phyloP scores from a whole-genome alignment of 1,139 yeast species.

The Saccharomyces uvarum region DNA sequence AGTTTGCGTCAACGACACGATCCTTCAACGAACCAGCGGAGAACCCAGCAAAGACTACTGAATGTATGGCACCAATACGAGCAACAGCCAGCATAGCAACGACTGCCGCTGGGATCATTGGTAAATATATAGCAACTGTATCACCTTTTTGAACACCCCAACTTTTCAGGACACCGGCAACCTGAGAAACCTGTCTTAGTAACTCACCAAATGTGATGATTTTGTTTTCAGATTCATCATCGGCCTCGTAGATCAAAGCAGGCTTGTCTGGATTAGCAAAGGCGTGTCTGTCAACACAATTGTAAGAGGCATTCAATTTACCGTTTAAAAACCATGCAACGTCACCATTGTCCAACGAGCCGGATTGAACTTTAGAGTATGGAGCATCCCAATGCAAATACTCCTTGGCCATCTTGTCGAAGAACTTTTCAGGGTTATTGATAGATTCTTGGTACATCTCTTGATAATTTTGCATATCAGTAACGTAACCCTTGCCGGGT shows the following conservation, averaged over 20 bases:
- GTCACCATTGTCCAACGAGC: slow-evolving; percentile 72
- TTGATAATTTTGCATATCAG: slow-evolving; percentile 59
- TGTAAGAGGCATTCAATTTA: slow-evolving; percentile 84
- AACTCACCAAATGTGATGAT: slow-evolving; percentile 79
- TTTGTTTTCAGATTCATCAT: slow-evolving; percentile 71
- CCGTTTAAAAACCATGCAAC: slow-evolving; percentile 92
- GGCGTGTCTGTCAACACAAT: slow-evolving; percentile 96
- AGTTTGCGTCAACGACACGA: slow-evolving; percentile 80
- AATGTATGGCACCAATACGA: slow-evolving; percentile 89
- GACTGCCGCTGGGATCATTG: slow-evolving; percentile 95
- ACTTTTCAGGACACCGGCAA: slow-evolving; percentile 75
- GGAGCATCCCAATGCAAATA: slow-evolving; percentile 79
- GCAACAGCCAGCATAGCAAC: slow-evolving; percentile 86
- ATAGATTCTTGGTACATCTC: slow-evolving; percentile 71
- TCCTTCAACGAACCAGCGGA: slow-evolving; percentile 88
- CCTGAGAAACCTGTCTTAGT: slow-evolving; percentile 76
- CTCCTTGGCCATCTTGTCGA: slow-evolving; percentile 75
- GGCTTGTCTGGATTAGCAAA: slow-evolving; percentile 75
- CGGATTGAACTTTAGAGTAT: slow-evolving; percentile 64
- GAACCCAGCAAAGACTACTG: slow-evolving; percentile 95
- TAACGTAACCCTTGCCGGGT: slow-evolving; percentile 48
- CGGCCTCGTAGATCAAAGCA: slow-evolving; percentile 93
- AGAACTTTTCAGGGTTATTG: slow-evolving; percentile 73
- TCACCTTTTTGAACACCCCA: slow-evolving; percentile 94
- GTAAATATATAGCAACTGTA: slow-evolving; percentile 91